Evolutionary conservation across 352 stramenopile species (phyloP).

Genomic region (Hyaloperonospora brassicae): DNA sequence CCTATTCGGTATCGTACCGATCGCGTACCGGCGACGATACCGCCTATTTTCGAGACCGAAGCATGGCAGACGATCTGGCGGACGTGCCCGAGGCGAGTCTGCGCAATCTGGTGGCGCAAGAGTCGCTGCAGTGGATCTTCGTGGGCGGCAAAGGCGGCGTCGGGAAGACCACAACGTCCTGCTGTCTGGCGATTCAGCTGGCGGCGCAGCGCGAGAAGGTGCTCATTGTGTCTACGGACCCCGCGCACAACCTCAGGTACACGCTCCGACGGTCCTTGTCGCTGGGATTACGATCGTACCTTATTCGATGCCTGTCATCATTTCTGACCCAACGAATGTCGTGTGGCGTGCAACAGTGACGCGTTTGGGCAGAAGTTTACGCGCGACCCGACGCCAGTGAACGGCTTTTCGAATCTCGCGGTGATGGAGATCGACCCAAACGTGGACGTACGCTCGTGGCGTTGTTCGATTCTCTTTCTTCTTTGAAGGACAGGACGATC

Average conservation of each 20-base stretch:
- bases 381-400: slow-evolving; percentile 93
- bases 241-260: slow-evolving; percentile 96
- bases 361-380: slow-evolving; percentile 99
- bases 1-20: too few species aligned
- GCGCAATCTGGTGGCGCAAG: slow-evolving; percentile 86
- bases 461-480: background rate
- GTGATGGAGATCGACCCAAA: slow-evolving; percentile 98
- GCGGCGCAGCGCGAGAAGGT: slow-evolving; percentile 90
- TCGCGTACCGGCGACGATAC: too few species aligned
- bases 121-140: slow-evolving; percentile 91
- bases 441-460: slow-evolving; percentile 50
- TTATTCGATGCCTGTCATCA: slow-evolving; percentile 4
- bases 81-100: slow-evolving; percentile 82
- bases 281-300: background rate
- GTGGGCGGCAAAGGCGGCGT: slow-evolving; percentile 93
- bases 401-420: slow-evolving; percentile 96
- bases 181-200: slow-evolving; percentile 91
- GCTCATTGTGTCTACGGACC: slow-evolving; percentile 98
- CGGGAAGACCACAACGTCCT: slow-evolving; percentile 97
- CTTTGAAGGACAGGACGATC: background rate
- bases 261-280: background rate
- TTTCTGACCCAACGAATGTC: background rate
- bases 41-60: too few species aligned
- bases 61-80: slow-evolving; percentile 26
- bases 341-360: slow-evolving; percentile 54